phyloP scores from a whole-genome alignment of 345 rosid genomes.

The Bretschneidera sinensis region DNA sequence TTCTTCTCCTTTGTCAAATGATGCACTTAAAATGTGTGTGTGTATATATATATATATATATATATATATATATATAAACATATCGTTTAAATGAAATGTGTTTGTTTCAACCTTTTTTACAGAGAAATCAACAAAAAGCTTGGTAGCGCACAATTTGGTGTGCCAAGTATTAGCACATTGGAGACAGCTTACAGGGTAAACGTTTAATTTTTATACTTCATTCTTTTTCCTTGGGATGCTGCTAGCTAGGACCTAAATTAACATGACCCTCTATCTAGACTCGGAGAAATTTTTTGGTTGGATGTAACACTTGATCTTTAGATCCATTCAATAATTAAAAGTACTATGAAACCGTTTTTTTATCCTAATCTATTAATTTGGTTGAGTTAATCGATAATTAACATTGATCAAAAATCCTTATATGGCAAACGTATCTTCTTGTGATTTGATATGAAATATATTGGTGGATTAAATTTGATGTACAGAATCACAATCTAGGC shows the following conservation, averaged over 20 bases:
- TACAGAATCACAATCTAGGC: slow-evolving; percentile 41
- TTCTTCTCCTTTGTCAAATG: neutral
- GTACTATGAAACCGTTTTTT: neutral
- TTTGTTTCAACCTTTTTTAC: slow-evolving; percentile 2
- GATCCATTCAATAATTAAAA: neutral
- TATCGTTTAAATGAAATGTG: neutral
- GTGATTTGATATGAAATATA: too few relatives aligned
- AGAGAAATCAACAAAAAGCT: slow-evolving; percentile 61
- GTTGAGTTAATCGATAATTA: neutral
- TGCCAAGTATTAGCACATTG: slow-evolving; percentile 42
- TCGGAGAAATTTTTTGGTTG: too few relatives aligned
- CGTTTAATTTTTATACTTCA: neutral
- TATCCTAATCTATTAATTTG: neutral
- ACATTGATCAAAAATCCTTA: neutral
- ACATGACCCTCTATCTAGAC: too few relatives aligned
- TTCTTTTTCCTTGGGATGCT: neutral
- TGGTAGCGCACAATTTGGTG: slow-evolving; percentile 58
- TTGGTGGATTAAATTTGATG: neutral
- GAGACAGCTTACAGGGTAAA: slow-evolving; percentile 35
- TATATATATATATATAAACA: neutral
- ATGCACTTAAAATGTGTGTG: neutral
- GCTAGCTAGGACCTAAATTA: too few relatives aligned
- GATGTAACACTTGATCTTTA: too few relatives aligned
- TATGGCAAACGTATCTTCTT: neutral
- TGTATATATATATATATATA: slow-evolving; percentile 1